A percentile compares a stretch with the other conserved stretches of the same genome.
Conservation (phyloP, 225 moss, liverwort and hornwort genomes). For the Bryum argenteum region DNA sequence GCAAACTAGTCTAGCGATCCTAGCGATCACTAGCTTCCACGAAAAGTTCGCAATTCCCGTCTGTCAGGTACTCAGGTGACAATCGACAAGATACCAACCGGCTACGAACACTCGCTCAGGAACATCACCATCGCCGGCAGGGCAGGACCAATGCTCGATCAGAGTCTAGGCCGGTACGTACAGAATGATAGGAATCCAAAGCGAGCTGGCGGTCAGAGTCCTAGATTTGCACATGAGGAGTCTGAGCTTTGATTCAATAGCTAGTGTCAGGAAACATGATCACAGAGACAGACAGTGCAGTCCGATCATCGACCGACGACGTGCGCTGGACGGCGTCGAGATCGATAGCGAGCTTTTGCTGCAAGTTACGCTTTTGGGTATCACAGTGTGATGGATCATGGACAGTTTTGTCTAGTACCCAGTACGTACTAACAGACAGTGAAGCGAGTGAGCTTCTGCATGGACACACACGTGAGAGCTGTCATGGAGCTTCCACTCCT, state of each 20-base stretch:
- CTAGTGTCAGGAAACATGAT: not conserved
- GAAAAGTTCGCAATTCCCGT: too few species aligned
- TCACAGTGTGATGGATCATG: not conserved
- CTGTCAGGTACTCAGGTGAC: too few species aligned
- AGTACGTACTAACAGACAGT: not conserved
- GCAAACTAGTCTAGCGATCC: too few species aligned
- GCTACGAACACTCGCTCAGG: too few species aligned
- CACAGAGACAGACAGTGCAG: not conserved
- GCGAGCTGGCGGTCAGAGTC: conserved; percentile 17
- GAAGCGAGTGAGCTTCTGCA: not conserved
- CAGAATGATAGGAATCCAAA: not conserved
- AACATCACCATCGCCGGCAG: too few species aligned
- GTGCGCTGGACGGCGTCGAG: not conserved
- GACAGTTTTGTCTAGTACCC: not conserved
- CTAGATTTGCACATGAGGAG: conserved; percentile 18
- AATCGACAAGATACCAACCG: too few species aligned
- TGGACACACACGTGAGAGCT: not conserved
- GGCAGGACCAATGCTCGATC: too few species aligned
- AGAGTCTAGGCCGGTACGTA: too few species aligned
- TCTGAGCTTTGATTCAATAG: not conserved
- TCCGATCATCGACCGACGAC: conserved; percentile 4
- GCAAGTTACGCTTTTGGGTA: not conserved
- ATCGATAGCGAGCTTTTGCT: not conserved
- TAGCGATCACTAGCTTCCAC: too few species aligned
- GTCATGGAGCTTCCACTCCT: not conserved